A percentile compares a stretch with the other conserved stretches of the same genome.
Conservation (phyloP, 352 stramenopile species). For the Peronospora destructor region DNA sequence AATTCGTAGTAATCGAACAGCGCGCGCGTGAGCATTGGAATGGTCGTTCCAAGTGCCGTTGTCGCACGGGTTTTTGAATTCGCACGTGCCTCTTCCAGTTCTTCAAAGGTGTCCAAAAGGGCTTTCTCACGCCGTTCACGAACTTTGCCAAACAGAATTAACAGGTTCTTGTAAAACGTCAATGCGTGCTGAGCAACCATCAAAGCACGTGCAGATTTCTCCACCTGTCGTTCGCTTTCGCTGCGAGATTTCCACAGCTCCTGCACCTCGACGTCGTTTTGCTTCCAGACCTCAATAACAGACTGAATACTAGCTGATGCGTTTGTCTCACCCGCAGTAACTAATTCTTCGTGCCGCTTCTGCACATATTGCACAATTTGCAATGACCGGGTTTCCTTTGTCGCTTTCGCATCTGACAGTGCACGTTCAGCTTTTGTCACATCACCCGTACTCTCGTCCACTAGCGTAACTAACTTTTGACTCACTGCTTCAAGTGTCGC, state of each 20-base stretch:
- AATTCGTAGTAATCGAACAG: conserved; percentile 55
- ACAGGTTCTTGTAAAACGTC: conserved; percentile 29
- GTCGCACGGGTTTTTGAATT: conserved; percentile 27
- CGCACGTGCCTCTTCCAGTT: conserved; percentile 22
- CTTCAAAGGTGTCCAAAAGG: conserved; percentile 19
- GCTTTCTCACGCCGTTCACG: conserved; percentile 23
- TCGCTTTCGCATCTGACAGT: conserved; percentile 24
- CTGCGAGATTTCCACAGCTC: conserved; percentile 23
- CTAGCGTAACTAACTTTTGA: conserved; percentile 13
- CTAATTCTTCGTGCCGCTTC: conserved; percentile 28
- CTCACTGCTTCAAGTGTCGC: conserved; percentile 24
- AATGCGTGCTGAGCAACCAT: conserved; percentile 24
- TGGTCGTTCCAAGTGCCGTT: conserved; percentile 27
- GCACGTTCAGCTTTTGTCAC: conserved; percentile 22
- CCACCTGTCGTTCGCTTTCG: conserved; percentile 24
- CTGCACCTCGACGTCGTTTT: conserved; percentile 30
- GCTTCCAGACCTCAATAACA: conserved; percentile 28
- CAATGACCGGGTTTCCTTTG: conserved; percentile 23
- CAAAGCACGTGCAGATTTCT: conserved; percentile 8
- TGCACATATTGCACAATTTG: conserved; percentile 33
- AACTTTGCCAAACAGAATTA: conserved; percentile 31
- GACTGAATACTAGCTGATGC: conserved; percentile 32
- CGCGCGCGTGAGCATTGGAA: conserved; percentile 41
- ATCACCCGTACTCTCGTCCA: conserved; percentile 16
- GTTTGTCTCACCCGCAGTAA: conserved; percentile 24